phyloP scores from a whole-genome alignment of 2,329 filamentous ascomycete species.

The Chaetomium globosum region DNA sequence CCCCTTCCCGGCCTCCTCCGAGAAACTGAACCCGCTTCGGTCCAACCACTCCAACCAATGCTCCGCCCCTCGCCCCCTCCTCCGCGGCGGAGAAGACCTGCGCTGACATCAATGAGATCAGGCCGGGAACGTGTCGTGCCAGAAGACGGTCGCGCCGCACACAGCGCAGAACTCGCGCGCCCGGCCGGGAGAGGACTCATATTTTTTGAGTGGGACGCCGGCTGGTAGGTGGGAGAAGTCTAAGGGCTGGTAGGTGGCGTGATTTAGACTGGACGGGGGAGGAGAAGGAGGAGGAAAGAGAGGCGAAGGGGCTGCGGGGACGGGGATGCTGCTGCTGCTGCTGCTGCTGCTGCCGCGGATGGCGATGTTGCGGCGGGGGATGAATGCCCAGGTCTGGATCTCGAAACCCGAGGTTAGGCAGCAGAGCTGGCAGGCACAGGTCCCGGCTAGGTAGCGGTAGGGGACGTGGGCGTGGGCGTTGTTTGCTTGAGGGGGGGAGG shows the following conservation, averaged over 20 bases:
- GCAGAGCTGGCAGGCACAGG: constrained; percentile 65
- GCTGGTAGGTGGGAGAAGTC: constrained; percentile 44
- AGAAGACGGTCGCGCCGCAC: constrained; percentile 69
- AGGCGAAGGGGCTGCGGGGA: neutral
- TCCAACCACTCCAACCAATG: constrained; percentile 66
- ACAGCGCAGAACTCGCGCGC: constrained; percentile 62
- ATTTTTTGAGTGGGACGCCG: constrained; percentile 51
- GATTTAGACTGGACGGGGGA: neutral
- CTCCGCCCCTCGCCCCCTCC: neutral
- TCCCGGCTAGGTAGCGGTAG: constrained; percentile 57
- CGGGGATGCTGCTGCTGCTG: neutral
- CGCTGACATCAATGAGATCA: constrained; percentile 64
- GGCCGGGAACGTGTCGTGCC: constrained; percentile 57
- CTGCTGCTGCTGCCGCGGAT: constrained; percentile 52
- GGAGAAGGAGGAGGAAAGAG: too few species aligned
- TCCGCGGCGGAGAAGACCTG: constrained; percentile 53
- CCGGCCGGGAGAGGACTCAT: constrained; percentile 57
- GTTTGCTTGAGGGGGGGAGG: constrained; percentile 13
- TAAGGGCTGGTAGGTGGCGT: constrained; percentile 33
- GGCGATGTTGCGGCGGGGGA: constrained; percentile 60
- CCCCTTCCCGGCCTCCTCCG: constrained; percentile 51
- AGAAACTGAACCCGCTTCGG: constrained; percentile 61
- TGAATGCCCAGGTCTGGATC: constrained; percentile 67
- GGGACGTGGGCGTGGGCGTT: constrained; percentile 6
- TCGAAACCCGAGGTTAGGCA: constrained; percentile 63